Evolutionary conservation across 1,139 yeast genomes (phyloP).

Genomic region (Suhomyces guaymorum): DNA sequence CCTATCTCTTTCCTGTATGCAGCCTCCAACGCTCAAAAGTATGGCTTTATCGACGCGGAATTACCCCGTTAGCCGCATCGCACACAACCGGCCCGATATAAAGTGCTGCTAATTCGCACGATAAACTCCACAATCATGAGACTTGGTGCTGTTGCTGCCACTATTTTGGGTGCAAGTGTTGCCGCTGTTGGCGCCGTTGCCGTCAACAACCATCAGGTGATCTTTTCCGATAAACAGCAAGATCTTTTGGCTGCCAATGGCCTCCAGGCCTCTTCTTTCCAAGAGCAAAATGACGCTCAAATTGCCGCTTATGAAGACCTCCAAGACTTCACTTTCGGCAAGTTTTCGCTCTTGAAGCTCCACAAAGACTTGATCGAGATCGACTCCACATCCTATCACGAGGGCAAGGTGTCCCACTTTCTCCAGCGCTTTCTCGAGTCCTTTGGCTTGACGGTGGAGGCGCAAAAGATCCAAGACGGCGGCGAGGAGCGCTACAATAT

Average conservation of each 20-base stretch:
- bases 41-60: no score
- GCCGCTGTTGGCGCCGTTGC: conserved; percentile 1
- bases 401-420: conserved; percentile 14
- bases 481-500: conserved; percentile 45
- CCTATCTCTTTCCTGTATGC: no score
- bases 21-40: no score
- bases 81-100: no score
- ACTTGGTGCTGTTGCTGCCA: background rate
- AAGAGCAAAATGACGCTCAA: no score
- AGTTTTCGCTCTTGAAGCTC: conserved; percentile 18
- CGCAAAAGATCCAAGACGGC: conserved; percentile 34
- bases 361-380: conserved; percentile 19
- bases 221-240: conserved; percentile 3
- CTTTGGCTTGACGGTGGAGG: conserved; percentile 55
- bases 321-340: conserved; percentile 15
- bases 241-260: background rate
- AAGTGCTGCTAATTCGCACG: background rate
- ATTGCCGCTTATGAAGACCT: conserved; percentile 10
- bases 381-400: conserved; percentile 18
- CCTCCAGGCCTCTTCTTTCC: no score
- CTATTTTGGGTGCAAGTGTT: background rate
- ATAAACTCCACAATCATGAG: conserved; percentile 1
- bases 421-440: conserved; percentile 36
- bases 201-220: conserved; percentile 3
- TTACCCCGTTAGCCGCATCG: no score